A percentile compares a stretch with the other conserved stretches of the same genome.
Conservation (phyloP, 306 rosid genomes). For the Rosa rugosa region DNA sequence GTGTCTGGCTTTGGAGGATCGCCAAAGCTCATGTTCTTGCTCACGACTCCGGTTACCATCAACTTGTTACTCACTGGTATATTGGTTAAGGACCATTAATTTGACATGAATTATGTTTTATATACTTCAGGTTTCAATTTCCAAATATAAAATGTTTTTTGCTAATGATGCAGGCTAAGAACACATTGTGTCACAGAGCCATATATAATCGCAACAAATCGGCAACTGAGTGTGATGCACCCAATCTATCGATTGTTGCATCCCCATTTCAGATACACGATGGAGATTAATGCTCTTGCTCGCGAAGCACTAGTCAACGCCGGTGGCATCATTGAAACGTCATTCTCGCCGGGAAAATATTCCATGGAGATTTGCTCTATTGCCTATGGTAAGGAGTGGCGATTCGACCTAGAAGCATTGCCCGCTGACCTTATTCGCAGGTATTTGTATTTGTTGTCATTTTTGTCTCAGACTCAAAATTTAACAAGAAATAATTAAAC, state of each 20-base stretch:
- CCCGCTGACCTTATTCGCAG: slow-evolving; percentile 72
- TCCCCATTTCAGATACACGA: slow-evolving; percentile 89
- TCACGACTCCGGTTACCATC: slow-evolving; percentile 79
- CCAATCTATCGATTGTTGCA: slow-evolving; percentile 72
- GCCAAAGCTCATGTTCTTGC: slow-evolving; percentile 85
- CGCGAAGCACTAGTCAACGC: slow-evolving; percentile 59
- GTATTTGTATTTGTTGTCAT: slow-evolving; percentile 22
- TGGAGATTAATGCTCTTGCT: slow-evolving; percentile 86
- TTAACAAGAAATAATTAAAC: no score
- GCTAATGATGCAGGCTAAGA: slow-evolving; percentile 54
- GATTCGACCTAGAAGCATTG: slow-evolving; percentile 55
- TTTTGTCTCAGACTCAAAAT: background rate
- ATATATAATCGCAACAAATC: slow-evolving; percentile 69
- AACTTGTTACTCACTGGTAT: slow-evolving; percentile 87
- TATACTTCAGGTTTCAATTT: no score
- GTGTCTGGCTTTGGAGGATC: slow-evolving; percentile 82
- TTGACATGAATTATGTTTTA: background rate
- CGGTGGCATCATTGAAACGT: slow-evolving; percentile 51
- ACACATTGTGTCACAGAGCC: slow-evolving; percentile 82
- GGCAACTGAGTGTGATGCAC: slow-evolving; percentile 83
- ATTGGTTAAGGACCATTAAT: background rate
- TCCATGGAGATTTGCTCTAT: slow-evolving; percentile 49
- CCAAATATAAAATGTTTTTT: no score
- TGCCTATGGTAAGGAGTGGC: slow-evolving; percentile 67
- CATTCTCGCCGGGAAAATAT: slow-evolving; percentile 53